phyloP scores from a whole-genome alignment of 768 basidiomycete species.

The Agrocybe pediades region DNA sequence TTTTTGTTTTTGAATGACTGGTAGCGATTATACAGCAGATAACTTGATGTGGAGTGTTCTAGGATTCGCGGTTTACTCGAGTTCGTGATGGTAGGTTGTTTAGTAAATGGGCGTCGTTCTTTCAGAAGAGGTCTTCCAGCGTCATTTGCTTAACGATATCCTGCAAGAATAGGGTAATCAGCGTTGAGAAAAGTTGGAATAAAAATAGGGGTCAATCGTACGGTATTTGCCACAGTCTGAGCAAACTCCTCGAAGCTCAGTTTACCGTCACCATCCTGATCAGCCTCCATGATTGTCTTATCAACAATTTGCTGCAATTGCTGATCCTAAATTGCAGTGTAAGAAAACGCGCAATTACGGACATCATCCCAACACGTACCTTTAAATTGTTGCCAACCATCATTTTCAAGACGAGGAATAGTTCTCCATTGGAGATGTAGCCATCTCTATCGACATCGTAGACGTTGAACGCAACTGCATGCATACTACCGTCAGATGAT shows the following conservation, averaged over 20 bases:
- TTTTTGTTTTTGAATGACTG: no score
- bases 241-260: slow-evolving; percentile 97
- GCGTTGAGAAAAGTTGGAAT: background rate
- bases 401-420: slow-evolving; percentile 99
- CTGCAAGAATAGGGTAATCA: no score
- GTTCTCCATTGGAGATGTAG: slow-evolving; percentile 96
- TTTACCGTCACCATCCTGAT: slow-evolving; percentile 97
- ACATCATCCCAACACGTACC: slow-evolving; percentile 43
- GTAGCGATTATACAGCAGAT: no score
- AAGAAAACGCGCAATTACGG: slow-evolving; percentile 1
- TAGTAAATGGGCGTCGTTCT: no score
- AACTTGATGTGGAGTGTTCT: no score
- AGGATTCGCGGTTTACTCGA: background rate
- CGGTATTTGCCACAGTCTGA: slow-evolving; percentile 95
- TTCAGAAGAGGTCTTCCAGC: slow-evolving; percentile 86
- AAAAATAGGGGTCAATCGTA: slow-evolving; percentile 35
- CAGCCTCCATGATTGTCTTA: slow-evolving; percentile 99
- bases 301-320: slow-evolving; percentile 99
- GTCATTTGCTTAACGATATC: slow-evolving; percentile 99
- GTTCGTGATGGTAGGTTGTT: background rate
- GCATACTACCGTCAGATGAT: slow-evolving; percentile 1
- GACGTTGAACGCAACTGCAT: slow-evolving; percentile 96
- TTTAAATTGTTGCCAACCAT: slow-evolving; percentile 99
- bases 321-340: slow-evolving; percentile 66
- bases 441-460: slow-evolving; percentile 99